Evolutionary conservation across 208 protist species (phyloP), one percentile per base, ranked within the genome.

Genomic region (Crithidia fasciculata): DNA sequence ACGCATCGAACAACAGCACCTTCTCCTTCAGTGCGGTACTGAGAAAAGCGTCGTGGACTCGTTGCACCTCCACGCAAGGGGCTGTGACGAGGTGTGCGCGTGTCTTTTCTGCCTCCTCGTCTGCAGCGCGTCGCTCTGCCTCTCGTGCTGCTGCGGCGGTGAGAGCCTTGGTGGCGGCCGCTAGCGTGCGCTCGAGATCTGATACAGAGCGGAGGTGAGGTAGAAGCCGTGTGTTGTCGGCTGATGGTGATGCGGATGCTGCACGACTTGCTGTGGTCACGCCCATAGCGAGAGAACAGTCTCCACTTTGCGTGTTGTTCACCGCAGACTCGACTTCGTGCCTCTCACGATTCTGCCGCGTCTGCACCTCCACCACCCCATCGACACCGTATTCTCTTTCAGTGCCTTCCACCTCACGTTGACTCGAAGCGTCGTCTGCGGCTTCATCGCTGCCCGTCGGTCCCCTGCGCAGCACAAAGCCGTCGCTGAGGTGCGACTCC

Each of bases 91-190:
- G 36, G 36, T 56, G 62, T 36, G 62, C 47, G 16, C 49, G 49
- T 43, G 62, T n/a, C 54, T 8, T 43, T 19, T 71, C 54, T 18
- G 56, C 53, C 40, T 59, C 66, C 54, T 16, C 55, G 43, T 71
- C 54, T 18, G 60, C 53, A 10, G 39, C 66, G 4, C 55, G 15
- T 44, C 62, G 45, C 62, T 45, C 19, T 3, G 62, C 62, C 15
- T 71, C 66, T n/a, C 66, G 66, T 43, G 15, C 4, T 2, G 66
- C 66, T 0, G 66, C 53, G 2, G 53, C 54, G 9, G 55, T n/a
- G 28, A 62, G 66, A 12, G 66, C 66, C 19, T 41, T 62, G 5
- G 66, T 50, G 36, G 66, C 66, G 4, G 55, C 55, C 8, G 66
- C 40, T 19, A 71, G n/a, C 7, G 66, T 71, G 19, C 66, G 66